phyloP scores from a whole-genome alignment of 2,329 filamentous ascomycete species.

The Colletotrichum lindemuthianum region DNA sequence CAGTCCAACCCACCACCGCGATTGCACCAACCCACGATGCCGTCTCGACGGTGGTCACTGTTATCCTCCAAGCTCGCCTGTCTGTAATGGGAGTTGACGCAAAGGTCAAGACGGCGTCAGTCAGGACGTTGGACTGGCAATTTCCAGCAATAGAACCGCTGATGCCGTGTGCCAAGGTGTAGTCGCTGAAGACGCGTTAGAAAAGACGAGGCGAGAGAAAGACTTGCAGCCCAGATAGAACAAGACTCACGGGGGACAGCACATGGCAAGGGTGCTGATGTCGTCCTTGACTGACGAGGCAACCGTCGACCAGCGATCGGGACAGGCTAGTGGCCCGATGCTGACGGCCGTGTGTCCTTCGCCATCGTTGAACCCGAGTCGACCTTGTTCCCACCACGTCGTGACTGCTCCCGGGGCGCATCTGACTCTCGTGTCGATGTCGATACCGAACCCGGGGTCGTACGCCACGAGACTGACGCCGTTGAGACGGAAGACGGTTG shows the following conservation, averaged over 20 bases:
- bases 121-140: slow-evolving; percentile 9
- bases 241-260: slow-evolving; percentile 7
- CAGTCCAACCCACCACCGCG: no score
- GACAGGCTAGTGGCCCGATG: slow-evolving; percentile 9
- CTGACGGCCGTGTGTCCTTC: slow-evolving; percentile 19
- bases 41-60: no score
- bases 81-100: not conserved
- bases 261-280: slow-evolving; percentile 17
- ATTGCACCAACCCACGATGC: no score
- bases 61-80: no score
- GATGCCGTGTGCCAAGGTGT: slow-evolving; percentile 4
- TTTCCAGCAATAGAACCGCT: slow-evolving; percentile 5
- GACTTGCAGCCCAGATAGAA: no score
- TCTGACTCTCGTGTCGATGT: not conserved
- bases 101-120: slow-evolving; percentile 3
- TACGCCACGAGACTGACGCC: slow-evolving; percentile 13
- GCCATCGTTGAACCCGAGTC: slow-evolving; percentile 9
- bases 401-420: slow-evolving; percentile 17
- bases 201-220: no score
- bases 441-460: slow-evolving; percentile 11
- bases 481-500: slow-evolving; percentile 3
- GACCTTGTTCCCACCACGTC: slow-evolving; percentile 20
- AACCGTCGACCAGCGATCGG: slow-evolving; percentile 8
- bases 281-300: slow-evolving; percentile 9
- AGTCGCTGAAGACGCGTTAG: not conserved